Evolutionary conservation across 1,284 basidiomycete genomes (phyloP).

Genomic region (Sphaerobolus stellatus): DNA sequence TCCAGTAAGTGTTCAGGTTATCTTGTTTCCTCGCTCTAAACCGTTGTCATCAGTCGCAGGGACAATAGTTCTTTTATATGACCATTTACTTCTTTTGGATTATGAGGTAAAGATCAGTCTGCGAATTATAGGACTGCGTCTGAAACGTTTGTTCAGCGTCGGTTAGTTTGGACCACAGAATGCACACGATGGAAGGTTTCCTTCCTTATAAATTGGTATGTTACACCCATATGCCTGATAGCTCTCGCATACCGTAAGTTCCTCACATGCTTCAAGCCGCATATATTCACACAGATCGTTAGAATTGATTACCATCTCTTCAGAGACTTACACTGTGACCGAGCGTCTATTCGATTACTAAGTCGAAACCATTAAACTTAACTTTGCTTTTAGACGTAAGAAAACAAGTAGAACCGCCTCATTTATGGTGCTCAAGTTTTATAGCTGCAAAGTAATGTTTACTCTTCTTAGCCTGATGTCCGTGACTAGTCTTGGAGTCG

Average conservation of each 20-base stretch:
- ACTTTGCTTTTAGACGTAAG: neutral
- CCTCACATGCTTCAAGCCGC: neutral
- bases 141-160: neutral
- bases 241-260: slow-evolving; percentile 7
- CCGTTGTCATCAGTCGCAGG: neutral
- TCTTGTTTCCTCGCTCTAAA: too few species aligned
- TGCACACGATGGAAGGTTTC: slow-evolving; percentile 12
- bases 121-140: too few species aligned
- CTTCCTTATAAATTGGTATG: slow-evolving; percentile 20
- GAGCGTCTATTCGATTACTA: too few species aligned
- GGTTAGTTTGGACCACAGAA: neutral
- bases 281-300: neutral
- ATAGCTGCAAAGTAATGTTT: neutral
- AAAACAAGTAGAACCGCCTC: too few species aligned
- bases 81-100: neutral
- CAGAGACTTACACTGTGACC: neutral
- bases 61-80: neutral
- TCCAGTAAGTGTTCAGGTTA: too few species aligned
- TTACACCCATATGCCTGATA: slow-evolving; percentile 10
- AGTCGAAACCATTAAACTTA: too few species aligned
- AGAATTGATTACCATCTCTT: neutral
- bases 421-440: too few species aligned
- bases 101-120: too few species aligned
- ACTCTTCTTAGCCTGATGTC: neutral
- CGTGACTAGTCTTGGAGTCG: neutral